Percentiles rank a stretch among this genome's conserved stretches.
phyloP scores from a whole-genome alignment of 169 alveolate species.

The Perkinsus marinus region DNA sequence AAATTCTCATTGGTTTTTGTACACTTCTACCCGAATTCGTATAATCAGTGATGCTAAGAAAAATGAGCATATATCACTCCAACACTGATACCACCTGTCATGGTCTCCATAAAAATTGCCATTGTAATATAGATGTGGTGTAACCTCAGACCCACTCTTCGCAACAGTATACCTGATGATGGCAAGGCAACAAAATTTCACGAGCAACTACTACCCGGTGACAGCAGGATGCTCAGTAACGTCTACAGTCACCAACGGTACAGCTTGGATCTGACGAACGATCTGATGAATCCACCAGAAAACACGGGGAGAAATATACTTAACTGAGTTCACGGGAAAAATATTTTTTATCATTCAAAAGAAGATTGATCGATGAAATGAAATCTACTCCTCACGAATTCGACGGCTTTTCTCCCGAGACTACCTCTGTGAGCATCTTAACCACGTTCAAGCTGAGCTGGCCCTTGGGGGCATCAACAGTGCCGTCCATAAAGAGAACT shows the following conservation, averaged over 20 bases:
- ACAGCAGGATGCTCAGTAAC: conserved; percentile 18
- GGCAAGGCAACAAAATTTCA: neutral
- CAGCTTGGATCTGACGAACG: conserved; percentile 7
- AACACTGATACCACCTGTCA: neutral
- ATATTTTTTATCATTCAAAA: too few relatives aligned
- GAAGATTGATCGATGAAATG: too few relatives aligned
- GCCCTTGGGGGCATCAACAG: conserved; percentile 8
- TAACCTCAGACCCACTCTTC: neutral
- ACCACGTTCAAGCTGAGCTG: conserved; percentile 14
- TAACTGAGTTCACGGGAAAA: too few relatives aligned
- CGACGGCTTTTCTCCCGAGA: too few relatives aligned
- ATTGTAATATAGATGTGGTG: neutral
- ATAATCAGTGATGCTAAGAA: neutral
- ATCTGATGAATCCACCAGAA: too few relatives aligned
- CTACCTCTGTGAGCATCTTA: conserved; percentile 12
- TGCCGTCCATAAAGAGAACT: conserved; percentile 21
- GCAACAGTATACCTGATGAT: neutral
- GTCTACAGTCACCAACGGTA: conserved; percentile 12
- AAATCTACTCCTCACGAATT: too few relatives aligned
- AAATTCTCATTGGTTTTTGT: too few relatives aligned
- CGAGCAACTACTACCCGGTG: conserved; percentile 11
- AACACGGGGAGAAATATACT: too few relatives aligned
- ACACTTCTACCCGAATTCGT: too few relatives aligned
- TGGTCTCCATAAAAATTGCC: neutral
- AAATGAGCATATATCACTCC: too few relatives aligned